phyloP scores from a whole-genome alignment of 331 rosid genomes.

The Stylosanthes scabra region DNA sequence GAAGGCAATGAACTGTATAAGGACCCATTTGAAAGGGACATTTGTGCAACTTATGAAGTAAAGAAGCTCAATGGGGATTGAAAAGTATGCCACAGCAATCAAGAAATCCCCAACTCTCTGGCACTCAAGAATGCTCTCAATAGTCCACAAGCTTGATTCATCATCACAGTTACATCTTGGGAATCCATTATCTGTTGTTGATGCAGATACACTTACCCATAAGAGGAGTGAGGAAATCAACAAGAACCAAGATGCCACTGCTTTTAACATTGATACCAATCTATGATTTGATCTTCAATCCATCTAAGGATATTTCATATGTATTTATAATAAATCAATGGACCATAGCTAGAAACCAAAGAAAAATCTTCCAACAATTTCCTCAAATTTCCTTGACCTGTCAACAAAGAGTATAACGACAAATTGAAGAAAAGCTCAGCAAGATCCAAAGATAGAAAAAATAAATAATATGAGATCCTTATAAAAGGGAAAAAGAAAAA shows the following conservation, averaged over 20 bases:
- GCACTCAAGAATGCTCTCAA: slow-evolving; percentile 88
- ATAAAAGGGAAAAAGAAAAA: slow-evolving; percentile 7
- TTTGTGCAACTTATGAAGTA: slow-evolving; percentile 97
- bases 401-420: slow-evolving; percentile 29
- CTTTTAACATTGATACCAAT: slow-evolving; percentile 87
- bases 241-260: slow-evolving; percentile 71
- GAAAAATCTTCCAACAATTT: slow-evolving; percentile 42
- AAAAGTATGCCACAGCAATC: slow-evolving; percentile 97
- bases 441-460: slow-evolving; percentile 43
- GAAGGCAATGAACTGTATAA: slow-evolving; percentile 89
- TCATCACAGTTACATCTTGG: slow-evolving; percentile 97
- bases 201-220: slow-evolving; percentile 66
- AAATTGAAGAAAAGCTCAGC: slow-evolving; percentile 31
- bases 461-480: slow-evolving; percentile 34
- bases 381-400: slow-evolving; percentile 62
- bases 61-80: slow-evolving; percentile 94
- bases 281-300: slow-evolving; percentile 59
- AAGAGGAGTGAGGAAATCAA: slow-evolving; percentile 59
- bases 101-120: slow-evolving; percentile 98
- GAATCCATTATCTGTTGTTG: slow-evolving; percentile 65
- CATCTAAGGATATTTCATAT: slow-evolving; percentile 49
- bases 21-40: slow-evolving; percentile 99
- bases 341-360: slow-evolving; percentile 33
- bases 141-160: slow-evolving; percentile 85
- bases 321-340: slow-evolving; percentile 18